Evolutionary conservation across 2,329 filamentous ascomycete species (phyloP).

Genomic region (Hansfordia pulvinata): DNA sequence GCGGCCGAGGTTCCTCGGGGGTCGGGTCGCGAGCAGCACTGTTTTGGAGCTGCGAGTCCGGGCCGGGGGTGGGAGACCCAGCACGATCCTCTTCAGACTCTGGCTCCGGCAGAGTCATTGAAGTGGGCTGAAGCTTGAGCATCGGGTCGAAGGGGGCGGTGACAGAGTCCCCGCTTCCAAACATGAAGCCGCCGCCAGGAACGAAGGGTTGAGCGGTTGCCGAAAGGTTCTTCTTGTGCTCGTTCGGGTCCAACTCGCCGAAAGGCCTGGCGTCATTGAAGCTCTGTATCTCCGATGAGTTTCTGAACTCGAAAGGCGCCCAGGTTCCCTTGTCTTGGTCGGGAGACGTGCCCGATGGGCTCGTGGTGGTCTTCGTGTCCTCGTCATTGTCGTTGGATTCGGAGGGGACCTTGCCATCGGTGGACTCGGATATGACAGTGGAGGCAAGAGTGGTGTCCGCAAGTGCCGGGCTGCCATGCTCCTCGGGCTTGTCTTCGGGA

Average conservation of each 20-base stretch:
- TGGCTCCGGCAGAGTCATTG: slow-evolving; percentile 8
- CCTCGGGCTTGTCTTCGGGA: slow-evolving; percentile 20
- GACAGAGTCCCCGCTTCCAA: slow-evolving; percentile 17
- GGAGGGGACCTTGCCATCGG: slow-evolving; percentile 27
- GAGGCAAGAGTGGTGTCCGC: slow-evolving; percentile 41
- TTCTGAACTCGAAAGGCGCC: slow-evolving; percentile 48
- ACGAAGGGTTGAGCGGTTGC: slow-evolving; percentile 59
- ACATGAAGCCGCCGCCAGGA: slow-evolving; percentile 21
- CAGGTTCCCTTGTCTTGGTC: slow-evolving; percentile 36
- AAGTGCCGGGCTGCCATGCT: slow-evolving; percentile 26
- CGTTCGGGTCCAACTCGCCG: slow-evolving; percentile 25
- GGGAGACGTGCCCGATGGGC: slow-evolving; percentile 37
- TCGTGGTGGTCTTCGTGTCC: slow-evolving; percentile 32
- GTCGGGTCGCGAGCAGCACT: no score
- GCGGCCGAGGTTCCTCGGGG: no score
- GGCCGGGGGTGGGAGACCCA: slow-evolving; percentile 19
- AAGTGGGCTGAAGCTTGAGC: slow-evolving; percentile 11
- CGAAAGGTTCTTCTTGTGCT: slow-evolving; percentile 48
- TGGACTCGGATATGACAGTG: slow-evolving; percentile 35
- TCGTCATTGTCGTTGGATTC: no score
- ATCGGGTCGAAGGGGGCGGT: slow-evolving; percentile 14
- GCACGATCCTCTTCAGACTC: slow-evolving; percentile 16
- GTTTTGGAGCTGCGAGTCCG: slow-evolving; percentile 13
- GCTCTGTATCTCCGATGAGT: slow-evolving; percentile 27
- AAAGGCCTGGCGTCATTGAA: slow-evolving; percentile 40